Percentiles rank a stretch among this genome's conserved stretches.
Conservation (phyloP, 108 stramenopile genomes). For the Schizochytrium sp. region DNA sequence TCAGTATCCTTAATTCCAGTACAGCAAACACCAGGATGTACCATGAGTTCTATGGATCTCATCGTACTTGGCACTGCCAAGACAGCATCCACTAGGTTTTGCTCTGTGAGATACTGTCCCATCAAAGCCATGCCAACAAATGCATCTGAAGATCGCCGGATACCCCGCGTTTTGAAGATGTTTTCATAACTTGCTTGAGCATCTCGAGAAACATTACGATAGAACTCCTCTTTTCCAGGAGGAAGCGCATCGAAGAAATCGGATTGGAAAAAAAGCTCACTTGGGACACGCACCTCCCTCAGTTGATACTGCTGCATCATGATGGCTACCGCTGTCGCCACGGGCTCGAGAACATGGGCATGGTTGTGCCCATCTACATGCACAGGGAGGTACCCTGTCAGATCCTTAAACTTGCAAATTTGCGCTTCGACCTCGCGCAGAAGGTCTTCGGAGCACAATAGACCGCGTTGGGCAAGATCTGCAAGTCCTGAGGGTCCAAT, state of each 20-base stretch:
- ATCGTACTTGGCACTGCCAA: neutral
- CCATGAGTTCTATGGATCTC: slow-evolving; percentile 16
- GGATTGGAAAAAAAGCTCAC: neutral
- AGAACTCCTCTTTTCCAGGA: slow-evolving; percentile 3
- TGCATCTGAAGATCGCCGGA: neutral
- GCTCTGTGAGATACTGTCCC: slow-evolving; percentile 2
- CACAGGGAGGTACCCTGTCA: neutral
- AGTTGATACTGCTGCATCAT: neutral
- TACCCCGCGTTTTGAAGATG: neutral
- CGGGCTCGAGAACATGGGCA: neutral
- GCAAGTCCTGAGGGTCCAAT: slow-evolving; percentile 1
- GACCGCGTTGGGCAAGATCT: neutral
- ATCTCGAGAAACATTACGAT: neutral
- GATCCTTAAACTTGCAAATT: neutral
- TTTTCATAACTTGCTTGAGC: neutral
- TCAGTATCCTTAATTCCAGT: neutral
- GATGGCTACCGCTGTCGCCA: neutral
- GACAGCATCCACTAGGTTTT: neutral
- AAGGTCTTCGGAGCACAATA: neutral
- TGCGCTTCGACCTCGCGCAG: slow-evolving; percentile 4
- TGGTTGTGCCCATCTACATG: slow-evolving; percentile 51
- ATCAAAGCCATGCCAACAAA: slow-evolving; percentile 41
- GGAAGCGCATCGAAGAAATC: neutral
- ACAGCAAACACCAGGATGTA: slow-evolving; percentile 20
- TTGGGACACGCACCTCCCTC: neutral